These are phyloP conservation scores for Chalciporus piperatus DNA, from an alignment of 768 basidiomycete genomes.

Conservation along the genomic window DNA sequence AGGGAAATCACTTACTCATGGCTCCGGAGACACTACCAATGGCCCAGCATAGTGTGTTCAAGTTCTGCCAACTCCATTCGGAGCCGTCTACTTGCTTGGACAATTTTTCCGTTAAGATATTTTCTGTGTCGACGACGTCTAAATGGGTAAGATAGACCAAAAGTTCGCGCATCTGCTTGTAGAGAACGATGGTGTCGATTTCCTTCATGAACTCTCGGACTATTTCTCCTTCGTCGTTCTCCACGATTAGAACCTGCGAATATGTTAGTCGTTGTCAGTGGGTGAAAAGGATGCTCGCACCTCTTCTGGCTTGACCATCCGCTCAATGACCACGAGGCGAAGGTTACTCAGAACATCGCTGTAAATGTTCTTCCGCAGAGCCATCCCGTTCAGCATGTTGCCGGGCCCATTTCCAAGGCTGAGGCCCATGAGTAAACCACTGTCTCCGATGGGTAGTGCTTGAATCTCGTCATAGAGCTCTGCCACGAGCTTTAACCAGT, in stretches of 20 bases:
- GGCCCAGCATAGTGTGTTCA: conserved; percentile 99
- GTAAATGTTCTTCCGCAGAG: conserved; percentile 91
- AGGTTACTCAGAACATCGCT: conserved; percentile 93
- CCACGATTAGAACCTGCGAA: conserved; percentile 88
- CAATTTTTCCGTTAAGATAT: conserved; percentile 95
- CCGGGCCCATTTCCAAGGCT: conserved; percentile 67
- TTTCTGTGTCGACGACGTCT: conserved; percentile 95
- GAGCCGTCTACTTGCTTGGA: conserved; percentile 95
- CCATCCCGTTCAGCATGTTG: conserved; percentile 72
- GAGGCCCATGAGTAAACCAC: conserved; percentile 83
- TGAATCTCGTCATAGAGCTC: conserved; percentile 98
- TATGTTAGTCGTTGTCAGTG: conserved; percentile 6
- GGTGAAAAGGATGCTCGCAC: conserved; percentile 39
- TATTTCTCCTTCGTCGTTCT: conserved; percentile 99
- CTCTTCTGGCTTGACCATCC: conserved; percentile 99
- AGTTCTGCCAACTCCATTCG: conserved; percentile 99
- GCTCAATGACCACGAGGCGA: conserved; percentile 92
- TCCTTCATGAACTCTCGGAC: conserved; percentile 99
- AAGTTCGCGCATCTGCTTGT: conserved; percentile 98
- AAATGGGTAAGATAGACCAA: conserved; percentile 97
- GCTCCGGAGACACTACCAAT: conserved; percentile 99
- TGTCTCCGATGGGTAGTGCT: conserved; percentile 83
- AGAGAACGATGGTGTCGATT: conserved; percentile 95
- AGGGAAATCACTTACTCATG: conserved; percentile 72
- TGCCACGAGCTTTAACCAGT: conserved; percentile 94